phyloP scores from a whole-genome alignment of 2,329 filamentous ascomycete species.

The Arthroderma sp. region DNA sequence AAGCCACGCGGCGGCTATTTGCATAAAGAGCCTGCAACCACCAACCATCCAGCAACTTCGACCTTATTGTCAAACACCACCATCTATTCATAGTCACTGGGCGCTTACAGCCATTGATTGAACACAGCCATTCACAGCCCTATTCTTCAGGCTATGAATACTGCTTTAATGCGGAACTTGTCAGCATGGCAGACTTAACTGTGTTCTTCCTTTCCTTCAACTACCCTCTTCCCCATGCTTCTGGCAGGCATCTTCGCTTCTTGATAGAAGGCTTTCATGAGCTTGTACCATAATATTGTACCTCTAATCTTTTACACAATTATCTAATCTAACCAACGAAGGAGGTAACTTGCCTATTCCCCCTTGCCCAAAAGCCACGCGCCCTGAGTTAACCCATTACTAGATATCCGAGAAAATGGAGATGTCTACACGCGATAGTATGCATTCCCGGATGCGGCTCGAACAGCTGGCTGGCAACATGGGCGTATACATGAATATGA shows the following conservation, averaged over 20 bases:
- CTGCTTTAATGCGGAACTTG: neutral
- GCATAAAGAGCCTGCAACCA: neutral
- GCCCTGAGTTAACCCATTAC: neutral
- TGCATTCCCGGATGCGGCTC: slow-evolving; percentile 10
- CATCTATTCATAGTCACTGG: slow-evolving; percentile 2
- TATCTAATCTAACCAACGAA: neutral
- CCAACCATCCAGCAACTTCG: neutral
- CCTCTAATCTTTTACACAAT: neutral
- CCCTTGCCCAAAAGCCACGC: too few relatives aligned
- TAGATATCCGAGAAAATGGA: neutral
- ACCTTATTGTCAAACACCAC: neutral
- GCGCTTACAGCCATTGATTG: neutral
- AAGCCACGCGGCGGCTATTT: neutral
- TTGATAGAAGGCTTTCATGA: neutral
- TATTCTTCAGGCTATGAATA: neutral
- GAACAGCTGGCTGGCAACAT: slow-evolving; percentile 12
- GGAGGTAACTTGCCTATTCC: neutral
- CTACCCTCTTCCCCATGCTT: neutral
- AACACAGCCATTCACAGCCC: neutral
- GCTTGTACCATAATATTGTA: neutral
- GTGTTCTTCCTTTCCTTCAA: neutral
- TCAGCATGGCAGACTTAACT: neutral
- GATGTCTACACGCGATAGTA: neutral
- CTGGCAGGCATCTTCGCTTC: neutral
- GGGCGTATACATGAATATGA: slow-evolving; percentile 9